Base-by-base conservation (phyloP, 2,329 filamentous ascomycete genomes). In the Plenodomus biglobosus region DNA sequence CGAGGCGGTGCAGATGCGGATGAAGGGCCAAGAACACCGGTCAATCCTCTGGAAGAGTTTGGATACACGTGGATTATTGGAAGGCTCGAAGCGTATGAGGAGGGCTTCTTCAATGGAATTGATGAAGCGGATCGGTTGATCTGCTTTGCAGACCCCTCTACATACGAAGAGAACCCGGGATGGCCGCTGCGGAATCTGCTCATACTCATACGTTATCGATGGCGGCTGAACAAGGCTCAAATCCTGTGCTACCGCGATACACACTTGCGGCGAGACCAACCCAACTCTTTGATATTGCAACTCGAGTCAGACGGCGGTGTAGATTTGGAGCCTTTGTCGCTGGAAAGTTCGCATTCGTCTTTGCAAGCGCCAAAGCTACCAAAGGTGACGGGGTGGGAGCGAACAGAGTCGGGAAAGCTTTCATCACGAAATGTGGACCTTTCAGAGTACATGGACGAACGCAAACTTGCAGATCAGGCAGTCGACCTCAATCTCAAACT, bases 401-500 rank as follows among this genome's bases (percentile, higher is more conserved):
- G 92, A 44, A 90, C 91, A 53, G 80, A 84, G 16, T 79, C 82
- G 19, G 87, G 88, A 20, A 96, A 95, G 67, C 77, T 97, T 16
- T 83, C 84, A 16, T 85, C 88, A 15, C 85, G 88, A 57, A 81
- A 87, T 16, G 90, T 90, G 13, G 90, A 95, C 63, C 79, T 99
- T 8, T 87, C 88, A 17, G 90, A 94, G 62, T 95, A 96, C 62
- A 92, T 99, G 87, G 92, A 99, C 66, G 92, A 94, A 6, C 78
- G 81, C 27, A 85, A 86, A 60, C 78, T 97, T 16, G 94, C 94
- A 18, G 92, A 97, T 67, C 91, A 95, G 69, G 91, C 92, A 0
- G 92, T 97, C 8, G 94, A 99, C 65, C 80, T 99, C 49, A 99
- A 99, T 65, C 79, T 97, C 51, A 97, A 97, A 74, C 80, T 99